Conservation (phyloP, 2,329 filamentous ascomycete species). For the Botrytis sinoallii region DNA sequence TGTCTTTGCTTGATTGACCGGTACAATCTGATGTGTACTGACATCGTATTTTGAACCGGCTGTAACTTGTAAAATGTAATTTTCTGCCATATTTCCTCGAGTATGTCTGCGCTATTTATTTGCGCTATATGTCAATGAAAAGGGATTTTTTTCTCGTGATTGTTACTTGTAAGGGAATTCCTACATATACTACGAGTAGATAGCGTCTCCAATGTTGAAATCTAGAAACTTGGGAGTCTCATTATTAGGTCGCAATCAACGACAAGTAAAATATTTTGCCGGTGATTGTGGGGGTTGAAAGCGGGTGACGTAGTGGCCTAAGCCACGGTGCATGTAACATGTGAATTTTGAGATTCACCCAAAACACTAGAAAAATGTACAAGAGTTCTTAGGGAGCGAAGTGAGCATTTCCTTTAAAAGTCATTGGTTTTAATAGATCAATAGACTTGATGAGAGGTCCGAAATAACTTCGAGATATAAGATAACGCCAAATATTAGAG, state of each 20-base stretch:
- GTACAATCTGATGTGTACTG: conserved; percentile 67
- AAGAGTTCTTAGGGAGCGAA: neutral
- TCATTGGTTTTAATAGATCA: neutral
- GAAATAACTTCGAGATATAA: neutral
- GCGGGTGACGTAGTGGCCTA: conserved; percentile 20
- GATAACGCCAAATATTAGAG: conserved; percentile 13
- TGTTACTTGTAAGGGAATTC: neutral
- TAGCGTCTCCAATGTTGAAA: neutral
- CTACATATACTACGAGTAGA: neutral
- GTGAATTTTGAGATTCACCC: neutral
- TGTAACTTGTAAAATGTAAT: conserved; percentile 78
- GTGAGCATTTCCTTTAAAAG: neutral
- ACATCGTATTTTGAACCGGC: conserved; percentile 75
- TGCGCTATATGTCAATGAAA: neutral
- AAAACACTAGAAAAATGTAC: neutral
- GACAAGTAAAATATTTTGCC: conserved; percentile 2
- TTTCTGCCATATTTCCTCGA: conserved; percentile 53
- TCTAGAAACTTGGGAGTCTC: neutral
- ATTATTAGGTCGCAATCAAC: neutral
- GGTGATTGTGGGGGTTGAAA: neutral
- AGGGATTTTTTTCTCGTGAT: neutral
- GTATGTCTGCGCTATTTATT: neutral
- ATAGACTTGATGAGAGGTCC: neutral
- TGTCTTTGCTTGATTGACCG: conserved; percentile 68
- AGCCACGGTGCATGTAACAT: neutral